Evolutionary conservation across 73 alveolate species (phyloP).

Genomic region (Stentor roeselii): DNA sequence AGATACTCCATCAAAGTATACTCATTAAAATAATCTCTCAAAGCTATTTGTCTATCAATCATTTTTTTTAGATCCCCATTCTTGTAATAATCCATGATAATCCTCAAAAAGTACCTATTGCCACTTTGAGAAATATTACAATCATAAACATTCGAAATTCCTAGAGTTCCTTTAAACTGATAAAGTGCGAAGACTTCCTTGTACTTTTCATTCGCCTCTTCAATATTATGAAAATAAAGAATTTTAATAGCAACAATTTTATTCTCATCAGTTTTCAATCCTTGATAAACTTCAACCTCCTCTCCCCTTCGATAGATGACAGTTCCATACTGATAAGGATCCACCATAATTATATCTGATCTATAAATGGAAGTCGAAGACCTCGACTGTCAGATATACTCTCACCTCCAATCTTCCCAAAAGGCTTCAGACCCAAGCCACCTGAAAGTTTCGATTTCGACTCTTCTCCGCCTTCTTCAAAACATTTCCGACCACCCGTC

Average conservation of each 20-base stretch:
- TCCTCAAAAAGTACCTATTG: neutral
- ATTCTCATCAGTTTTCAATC: neutral
- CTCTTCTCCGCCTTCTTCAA: neutral
- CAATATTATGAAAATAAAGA: neutral
- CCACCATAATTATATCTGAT: neutral
- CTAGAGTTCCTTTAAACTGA: neutral
- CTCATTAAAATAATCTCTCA: neutral
- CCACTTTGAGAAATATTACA: neutral
- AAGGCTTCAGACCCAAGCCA: neutral
- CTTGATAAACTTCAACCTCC: neutral
- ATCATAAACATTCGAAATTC: neutral
- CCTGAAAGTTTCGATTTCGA: neutral
- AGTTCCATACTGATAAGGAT: too few relatives aligned
- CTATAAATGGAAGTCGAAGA: neutral
- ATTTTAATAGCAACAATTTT: too few relatives aligned
- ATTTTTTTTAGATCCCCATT: neutral
- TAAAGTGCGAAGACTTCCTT: neutral
- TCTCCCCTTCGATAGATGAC: neutral
- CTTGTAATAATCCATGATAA: neutral
- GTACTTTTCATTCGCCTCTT: neutral
- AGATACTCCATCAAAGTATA: neutral
- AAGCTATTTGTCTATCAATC: neutral
- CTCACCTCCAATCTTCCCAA: neutral
- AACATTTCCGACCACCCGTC: slow-evolving; percentile 29
- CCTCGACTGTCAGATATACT: neutral